A percentile compares a stretch with the other conserved stretches of the same genome.
These are phyloP conservation scores for Exsudoporus frostii DNA, from an alignment of 768 basidiomycete genomes.

Conservation along the genomic window DNA sequence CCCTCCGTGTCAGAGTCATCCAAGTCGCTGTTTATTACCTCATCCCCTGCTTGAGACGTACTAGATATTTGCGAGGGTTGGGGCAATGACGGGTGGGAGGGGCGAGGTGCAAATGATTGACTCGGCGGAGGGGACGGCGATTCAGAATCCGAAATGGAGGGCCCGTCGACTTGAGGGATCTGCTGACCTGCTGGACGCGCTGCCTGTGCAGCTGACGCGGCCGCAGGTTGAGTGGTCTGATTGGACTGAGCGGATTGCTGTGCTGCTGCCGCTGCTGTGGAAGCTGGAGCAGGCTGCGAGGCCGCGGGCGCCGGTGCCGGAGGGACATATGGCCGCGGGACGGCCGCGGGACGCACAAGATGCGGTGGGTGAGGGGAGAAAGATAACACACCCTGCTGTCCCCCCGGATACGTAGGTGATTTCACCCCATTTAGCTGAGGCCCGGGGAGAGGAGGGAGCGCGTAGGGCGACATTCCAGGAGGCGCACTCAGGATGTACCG, in stretches of 20 bases:
- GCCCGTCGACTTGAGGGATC: slow-evolving; percentile 83
- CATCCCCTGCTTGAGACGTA: slow-evolving; percentile 48
- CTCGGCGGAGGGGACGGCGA: slow-evolving; percentile 67
- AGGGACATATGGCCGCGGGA: slow-evolving; percentile 25
- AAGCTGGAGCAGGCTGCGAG: slow-evolving; percentile 12
- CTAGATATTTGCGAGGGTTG: slow-evolving; percentile 46
- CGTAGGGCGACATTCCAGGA: slow-evolving; percentile 43
- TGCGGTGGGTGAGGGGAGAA: slow-evolving; percentile 41
- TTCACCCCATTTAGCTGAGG: slow-evolving; percentile 59
- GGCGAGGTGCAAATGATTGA: slow-evolving; percentile 60
- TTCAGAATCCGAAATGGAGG: slow-evolving; percentile 63
- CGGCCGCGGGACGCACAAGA: slow-evolving; percentile 19
- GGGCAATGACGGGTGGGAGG: slow-evolving; percentile 75
- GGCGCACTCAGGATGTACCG: slow-evolving; percentile 58
- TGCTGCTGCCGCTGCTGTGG: slow-evolving; percentile 9
- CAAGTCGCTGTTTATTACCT: slow-evolving; percentile 94
- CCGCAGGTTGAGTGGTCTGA: slow-evolving; percentile 10
- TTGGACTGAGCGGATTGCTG: slow-evolving; percentile 17
- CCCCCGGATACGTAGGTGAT: slow-evolving; percentile 49
- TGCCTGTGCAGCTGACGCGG: slow-evolving; percentile 16
- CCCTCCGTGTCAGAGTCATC: slow-evolving; percentile 92
- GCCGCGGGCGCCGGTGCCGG: slow-evolving; percentile 21
- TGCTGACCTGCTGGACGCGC: slow-evolving; percentile 23
- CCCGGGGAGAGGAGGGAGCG: slow-evolving; percentile 60
- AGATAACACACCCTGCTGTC: slow-evolving; percentile 56